These are phyloP conservation scores for Aphanocladium album DNA, from an alignment of 2,329 filamentous ascomycete genomes.

Conservation along the genomic window DNA sequence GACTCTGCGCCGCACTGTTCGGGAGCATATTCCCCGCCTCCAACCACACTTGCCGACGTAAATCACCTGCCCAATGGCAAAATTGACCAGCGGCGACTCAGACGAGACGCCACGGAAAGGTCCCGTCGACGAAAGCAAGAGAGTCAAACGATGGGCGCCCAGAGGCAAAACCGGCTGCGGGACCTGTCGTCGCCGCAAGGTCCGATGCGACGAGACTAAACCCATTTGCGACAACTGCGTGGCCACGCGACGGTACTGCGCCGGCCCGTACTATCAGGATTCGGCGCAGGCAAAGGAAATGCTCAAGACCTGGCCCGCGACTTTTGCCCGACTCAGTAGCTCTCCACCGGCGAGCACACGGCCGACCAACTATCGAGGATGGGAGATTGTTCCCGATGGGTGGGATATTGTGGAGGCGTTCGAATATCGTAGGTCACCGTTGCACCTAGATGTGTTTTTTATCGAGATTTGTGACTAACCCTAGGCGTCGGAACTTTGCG, in stretches of 20 bases:
- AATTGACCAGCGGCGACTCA: not conserved
- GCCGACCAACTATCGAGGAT: constrained; percentile 4
- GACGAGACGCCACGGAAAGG: not conserved
- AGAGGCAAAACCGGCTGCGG: constrained; percentile 7
- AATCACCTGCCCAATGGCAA: not conserved
- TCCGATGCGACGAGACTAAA: constrained; percentile 10
- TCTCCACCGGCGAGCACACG: constrained; percentile 5
- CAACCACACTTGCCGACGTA: not conserved
- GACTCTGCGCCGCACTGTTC: not conserved
- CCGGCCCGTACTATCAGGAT: constrained; percentile 10
- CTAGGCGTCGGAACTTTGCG: not conserved
- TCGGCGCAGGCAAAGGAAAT: constrained; percentile 1
- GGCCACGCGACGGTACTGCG: constrained; percentile 8
- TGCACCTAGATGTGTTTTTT: not conserved
- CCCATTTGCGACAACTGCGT: constrained; percentile 11
- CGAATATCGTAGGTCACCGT: constrained; percentile 5
- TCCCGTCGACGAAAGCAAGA: not conserved
- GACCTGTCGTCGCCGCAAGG: constrained; percentile 6
- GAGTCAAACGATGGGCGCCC: constrained; percentile 9
- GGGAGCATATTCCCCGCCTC: not conserved
- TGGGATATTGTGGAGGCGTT: constrained; percentile 11
- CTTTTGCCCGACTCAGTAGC: not conserved
- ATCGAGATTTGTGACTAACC: not conserved
- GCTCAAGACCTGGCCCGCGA: not conserved
- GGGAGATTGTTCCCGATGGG: constrained; percentile 3